These are phyloP conservation scores for Fusarium oxysporum DNA, from an alignment of 2,329 filamentous ascomycete genomes.

Conservation along the genomic window DNA sequence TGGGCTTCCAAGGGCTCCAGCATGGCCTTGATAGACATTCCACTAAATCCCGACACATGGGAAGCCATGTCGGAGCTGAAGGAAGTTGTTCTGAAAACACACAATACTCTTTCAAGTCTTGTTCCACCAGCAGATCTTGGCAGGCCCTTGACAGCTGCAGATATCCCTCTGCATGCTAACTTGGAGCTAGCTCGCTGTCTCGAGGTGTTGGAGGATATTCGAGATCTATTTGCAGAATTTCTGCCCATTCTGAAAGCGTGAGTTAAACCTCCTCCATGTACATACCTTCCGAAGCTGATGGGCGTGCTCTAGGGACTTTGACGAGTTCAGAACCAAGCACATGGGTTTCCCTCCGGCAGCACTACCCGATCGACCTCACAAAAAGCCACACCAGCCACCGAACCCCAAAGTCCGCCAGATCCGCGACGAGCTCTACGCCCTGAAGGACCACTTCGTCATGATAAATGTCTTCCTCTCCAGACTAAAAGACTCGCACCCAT, in stretches of 20 bases:
- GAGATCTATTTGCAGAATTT: constrained; percentile 10
- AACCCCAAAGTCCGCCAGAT: constrained; percentile 25
- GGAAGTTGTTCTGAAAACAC: not conserved
- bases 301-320: constrained; percentile 21
- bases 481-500: not conserved
- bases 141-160: not conserved
- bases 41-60: constrained; percentile 28
- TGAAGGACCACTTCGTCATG: constrained; percentile 36
- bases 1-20: constrained; percentile 25
- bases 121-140: not conserved
- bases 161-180: constrained; percentile 27
- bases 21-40: constrained; percentile 11
- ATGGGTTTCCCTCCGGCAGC: constrained; percentile 24
- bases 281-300: not conserved
- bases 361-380: not conserved
- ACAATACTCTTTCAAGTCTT: not conserved
- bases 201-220: constrained; percentile 14
- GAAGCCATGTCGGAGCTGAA: constrained; percentile 22
- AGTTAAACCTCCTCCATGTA: not conserved
- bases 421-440: constrained; percentile 29
- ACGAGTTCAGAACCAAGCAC: constrained; percentile 26
- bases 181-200: constrained; percentile 1
- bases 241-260: constrained; percentile 40
- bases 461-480: constrained; percentile 7
- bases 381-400: constrained; percentile 3